Evolutionary conservation across 2,329 filamentous ascomycete species (phyloP).

Genomic region (Ascochyta clinopodiicola): DNA sequence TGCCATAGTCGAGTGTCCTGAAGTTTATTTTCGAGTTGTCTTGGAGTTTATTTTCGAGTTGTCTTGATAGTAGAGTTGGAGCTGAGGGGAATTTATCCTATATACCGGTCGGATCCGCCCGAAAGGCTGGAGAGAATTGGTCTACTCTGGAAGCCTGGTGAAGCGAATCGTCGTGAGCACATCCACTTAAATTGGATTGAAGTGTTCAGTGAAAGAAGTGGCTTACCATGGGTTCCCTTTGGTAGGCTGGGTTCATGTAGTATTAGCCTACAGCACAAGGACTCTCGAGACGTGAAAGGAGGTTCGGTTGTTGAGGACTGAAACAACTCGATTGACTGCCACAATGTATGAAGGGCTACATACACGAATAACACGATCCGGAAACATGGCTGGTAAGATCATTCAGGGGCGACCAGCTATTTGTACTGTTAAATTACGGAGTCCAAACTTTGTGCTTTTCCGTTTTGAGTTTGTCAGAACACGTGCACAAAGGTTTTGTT

Average conservation of each 20-base stretch:
- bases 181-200: background rate
- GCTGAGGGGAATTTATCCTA: background rate
- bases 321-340: background rate
- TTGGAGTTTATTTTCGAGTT: background rate
- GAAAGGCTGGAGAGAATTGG: background rate
- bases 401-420: background rate
- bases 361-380: background rate
- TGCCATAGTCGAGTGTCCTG: constrained; percentile 17
- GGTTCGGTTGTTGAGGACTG: background rate
- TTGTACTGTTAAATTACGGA: background rate
- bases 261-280: background rate
- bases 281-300: background rate
- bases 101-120: constrained; percentile 4
- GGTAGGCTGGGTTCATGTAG: background rate
- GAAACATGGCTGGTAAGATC: background rate
- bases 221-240: constrained; percentile 8
- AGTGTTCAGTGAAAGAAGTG: background rate
- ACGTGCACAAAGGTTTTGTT: background rate
- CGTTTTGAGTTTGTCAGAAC: background rate
- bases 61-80: background rate
- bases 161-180: constrained; percentile 5
- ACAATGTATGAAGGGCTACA: too few species aligned
- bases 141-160: background rate
- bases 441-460: background rate
- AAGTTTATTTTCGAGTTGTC: background rate